Evolutionary conservation across 768 basidiomycete species (phyloP), one percentile per base, ranked within the genome.

Genomic region (Boletus vermiculosoides): DNA sequence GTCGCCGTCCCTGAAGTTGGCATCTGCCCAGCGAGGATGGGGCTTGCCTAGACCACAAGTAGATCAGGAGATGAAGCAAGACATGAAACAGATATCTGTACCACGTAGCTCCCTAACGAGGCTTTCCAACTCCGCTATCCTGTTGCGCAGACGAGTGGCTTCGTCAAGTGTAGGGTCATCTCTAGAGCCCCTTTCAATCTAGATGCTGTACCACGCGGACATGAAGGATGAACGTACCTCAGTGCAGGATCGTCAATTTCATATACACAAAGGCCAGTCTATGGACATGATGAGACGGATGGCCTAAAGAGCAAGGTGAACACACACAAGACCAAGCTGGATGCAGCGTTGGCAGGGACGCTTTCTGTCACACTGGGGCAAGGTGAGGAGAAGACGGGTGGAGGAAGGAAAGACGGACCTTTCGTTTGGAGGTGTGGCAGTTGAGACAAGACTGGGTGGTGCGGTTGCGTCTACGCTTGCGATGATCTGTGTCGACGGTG

Each of bases 221-320:
- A 45, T 34, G 48, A 37, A 49, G 20, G 15, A 28, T 8, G 55
- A n/a, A 37, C 60, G 18, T 61, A 90, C 91, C 89, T 80, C 37
- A 89, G 74, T 11, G 88, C 86, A 15, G 90, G 90, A 73, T 93
- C 93, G 69, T 95, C 94, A 61, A 95, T 90, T 68, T 96, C 94
- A 63, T 96, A 96, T 0, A 96, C 92, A 71, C 94, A 96, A 18
- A 95, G 87, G 50, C 94, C 94, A 22, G 94, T 95, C 90, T 93
- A 7, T 3, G 49, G 63, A 16, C 22, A 49, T 3, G 56, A 51
- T 46, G 44, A 62, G 59, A 48, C 1, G 46, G 57, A 52, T 9
- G 40, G 37, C 54, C 41, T 36, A 50, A 2, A 23, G 44, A 48
- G 33, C 18, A 28, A 40, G 54, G 30, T 31, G 54, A 53, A n/a